Percentiles rank a stretch among this genome's conserved stretches.
Conservation (phyloP, 352 stramenopile genomes). For the Pythium dissotocum region DNA sequence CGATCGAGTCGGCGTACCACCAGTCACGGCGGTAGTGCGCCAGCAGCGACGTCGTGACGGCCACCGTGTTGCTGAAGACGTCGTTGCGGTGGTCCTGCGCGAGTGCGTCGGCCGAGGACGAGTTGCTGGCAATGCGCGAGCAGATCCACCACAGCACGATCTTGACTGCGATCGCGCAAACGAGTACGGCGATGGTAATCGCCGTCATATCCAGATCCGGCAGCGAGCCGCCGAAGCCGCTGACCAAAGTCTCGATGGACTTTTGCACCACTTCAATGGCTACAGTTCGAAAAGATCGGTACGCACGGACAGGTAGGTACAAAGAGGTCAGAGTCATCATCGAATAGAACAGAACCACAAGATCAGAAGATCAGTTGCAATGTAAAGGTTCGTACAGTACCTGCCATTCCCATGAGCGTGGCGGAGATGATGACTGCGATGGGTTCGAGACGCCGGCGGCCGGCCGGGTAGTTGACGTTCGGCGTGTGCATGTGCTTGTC, state of each 20-base stretch:
- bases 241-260: slow-evolving; percentile 79
- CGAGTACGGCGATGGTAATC: slow-evolving; percentile 67
- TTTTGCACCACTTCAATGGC: slow-evolving; percentile 95
- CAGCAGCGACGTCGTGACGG: slow-evolving; percentile 79
- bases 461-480: slow-evolving; percentile 93
- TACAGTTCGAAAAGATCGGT: slow-evolving; percentile 10
- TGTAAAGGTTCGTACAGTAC: slow-evolving; percentile 21
- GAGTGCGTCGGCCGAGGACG: slow-evolving; percentile 69
- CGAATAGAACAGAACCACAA: not conserved
- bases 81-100: slow-evolving; percentile 97
- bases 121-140: slow-evolving; percentile 59
- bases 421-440: slow-evolving; percentile 95
- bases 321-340: not conserved
- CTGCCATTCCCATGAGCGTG: slow-evolving; percentile 96
- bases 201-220: slow-evolving; percentile 70
- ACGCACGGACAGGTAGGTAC: no score
- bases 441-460: slow-evolving; percentile 91
- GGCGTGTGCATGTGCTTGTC: slow-evolving; percentile 91
- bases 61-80: slow-evolving; percentile 93
- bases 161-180: slow-evolving; percentile 80
- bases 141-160: slow-evolving; percentile 83
- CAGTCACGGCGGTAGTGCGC: slow-evolving; percentile 67
- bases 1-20: slow-evolving; percentile 94
- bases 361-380: not conserved
- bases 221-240: slow-evolving; percentile 58